Evolutionary conservation across 371 early-diverging fungal genomes (phyloP).

Genomic region (Circinella umbellata): DNA sequence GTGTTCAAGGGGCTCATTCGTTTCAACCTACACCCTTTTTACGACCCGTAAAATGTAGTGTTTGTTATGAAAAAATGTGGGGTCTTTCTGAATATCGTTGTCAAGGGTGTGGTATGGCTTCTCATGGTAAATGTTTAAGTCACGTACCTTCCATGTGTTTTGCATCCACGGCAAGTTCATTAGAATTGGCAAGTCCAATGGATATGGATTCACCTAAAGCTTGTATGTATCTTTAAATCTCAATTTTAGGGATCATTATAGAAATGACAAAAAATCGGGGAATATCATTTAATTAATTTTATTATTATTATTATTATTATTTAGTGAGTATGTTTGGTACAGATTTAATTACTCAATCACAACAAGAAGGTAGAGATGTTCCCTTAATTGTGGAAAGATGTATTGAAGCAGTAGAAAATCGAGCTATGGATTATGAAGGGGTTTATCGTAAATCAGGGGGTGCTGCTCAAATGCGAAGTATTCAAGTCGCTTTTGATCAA

Average conservation of each 20-base stretch:
- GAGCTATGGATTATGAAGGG: slow-evolving; percentile 85
- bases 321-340: slow-evolving; percentile 36
- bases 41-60: slow-evolving; percentile 78
- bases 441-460: slow-evolving; percentile 94
- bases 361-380: slow-evolving; percentile 41
- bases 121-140: slow-evolving; percentile 56
- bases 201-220: slow-evolving; percentile 14
- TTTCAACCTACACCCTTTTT: slow-evolving; percentile 69
- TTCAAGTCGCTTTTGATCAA: slow-evolving; percentile 61
- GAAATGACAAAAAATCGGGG: too few species aligned
- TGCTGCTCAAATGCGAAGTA: slow-evolving; percentile 74
- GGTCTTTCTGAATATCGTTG: slow-evolving; percentile 82
- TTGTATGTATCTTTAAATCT: not conserved
- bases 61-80: slow-evolving; percentile 88
- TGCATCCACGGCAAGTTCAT: slow-evolving; percentile 15
- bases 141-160: slow-evolving; percentile 42
- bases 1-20: slow-evolving; percentile 46
- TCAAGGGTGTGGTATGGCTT: slow-evolving; percentile 62
- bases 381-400: slow-evolving; percentile 82
- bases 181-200: slow-evolving; percentile 20
- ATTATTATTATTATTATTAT: not conserved
- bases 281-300: too few species aligned
- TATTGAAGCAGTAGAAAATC: slow-evolving; percentile 79
- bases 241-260: not conserved
- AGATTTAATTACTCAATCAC: slow-evolving; percentile 32